These are phyloP conservation scores for Candida nonsorbophila DNA, from an alignment of 805 yeast genomes.

Conservation along the genomic window DNA sequence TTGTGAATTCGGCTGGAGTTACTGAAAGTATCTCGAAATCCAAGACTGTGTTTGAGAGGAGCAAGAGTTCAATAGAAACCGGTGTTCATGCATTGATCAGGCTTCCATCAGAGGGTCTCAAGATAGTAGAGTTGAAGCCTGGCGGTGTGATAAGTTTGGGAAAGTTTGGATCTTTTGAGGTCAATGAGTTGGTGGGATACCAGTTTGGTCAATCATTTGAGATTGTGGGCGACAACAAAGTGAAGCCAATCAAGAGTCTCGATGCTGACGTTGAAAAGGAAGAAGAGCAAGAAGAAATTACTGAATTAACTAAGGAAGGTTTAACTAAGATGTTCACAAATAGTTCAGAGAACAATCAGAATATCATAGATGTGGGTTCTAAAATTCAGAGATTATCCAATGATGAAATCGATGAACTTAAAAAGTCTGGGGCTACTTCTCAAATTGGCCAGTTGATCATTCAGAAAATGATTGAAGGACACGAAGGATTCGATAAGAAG, in stretches of 20 bases:
- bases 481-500: conserved; percentile 81
- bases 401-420: conserved; percentile 82
- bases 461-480: conserved; percentile 75
- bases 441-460: conserved; percentile 73
- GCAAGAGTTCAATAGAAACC: too few species aligned
- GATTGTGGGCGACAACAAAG: conserved; percentile 52
- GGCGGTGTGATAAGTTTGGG: conserved; percentile 70
- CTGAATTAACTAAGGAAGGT: conserved; percentile 32
- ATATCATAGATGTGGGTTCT: conserved; percentile 62
- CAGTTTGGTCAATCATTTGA: conserved; percentile 90
- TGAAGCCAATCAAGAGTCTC: conserved; percentile 44
- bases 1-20: too few species aligned
- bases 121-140: conserved; percentile 61
- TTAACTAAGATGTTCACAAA: conserved; percentile 32
- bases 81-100: conserved; percentile 64
- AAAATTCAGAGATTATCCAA: conserved; percentile 66
- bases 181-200: conserved; percentile 69
- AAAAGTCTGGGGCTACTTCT: conserved; percentile 59
- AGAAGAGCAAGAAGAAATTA: conserved; percentile 29
- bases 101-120: conserved; percentile 76
- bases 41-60: too few species aligned
- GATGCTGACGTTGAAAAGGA: conserved; percentile 16
- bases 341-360: conserved; percentile 58
- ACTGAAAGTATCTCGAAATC: too few species aligned
- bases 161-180: conserved; percentile 83